phyloP scores from a whole-genome alignment of 495 filamentous ascomycete genomes.

The Talaromyces ruber region DNA sequence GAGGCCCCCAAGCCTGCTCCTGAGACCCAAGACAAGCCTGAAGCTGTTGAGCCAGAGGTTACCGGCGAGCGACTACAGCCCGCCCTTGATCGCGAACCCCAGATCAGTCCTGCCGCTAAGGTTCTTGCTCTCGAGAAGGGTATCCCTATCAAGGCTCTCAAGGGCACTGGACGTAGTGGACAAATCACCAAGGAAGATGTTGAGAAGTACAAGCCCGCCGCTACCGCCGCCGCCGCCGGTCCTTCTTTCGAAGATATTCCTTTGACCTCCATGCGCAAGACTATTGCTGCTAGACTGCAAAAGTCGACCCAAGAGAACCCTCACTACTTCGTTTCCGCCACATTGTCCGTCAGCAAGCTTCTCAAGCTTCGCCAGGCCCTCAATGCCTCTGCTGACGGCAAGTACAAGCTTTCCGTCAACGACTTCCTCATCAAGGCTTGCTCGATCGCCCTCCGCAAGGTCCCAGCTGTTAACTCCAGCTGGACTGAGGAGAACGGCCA shows the following conservation, averaged over 20 bases:
- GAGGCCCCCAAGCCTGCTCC: slow-evolving; percentile 54
- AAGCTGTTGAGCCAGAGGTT: slow-evolving; percentile 61
- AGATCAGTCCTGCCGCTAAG: slow-evolving; percentile 66
- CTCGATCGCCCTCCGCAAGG: slow-evolving; percentile 79
- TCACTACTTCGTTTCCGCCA: slow-evolving; percentile 91
- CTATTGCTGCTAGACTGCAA: slow-evolving; percentile 83
- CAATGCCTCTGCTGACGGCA: slow-evolving; percentile 78
- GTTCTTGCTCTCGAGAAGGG: slow-evolving; percentile 79
- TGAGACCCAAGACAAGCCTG: slow-evolving; percentile 43
- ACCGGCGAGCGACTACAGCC: slow-evolving; percentile 73
- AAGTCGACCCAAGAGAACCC: slow-evolving; percentile 89
- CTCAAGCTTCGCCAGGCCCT: slow-evolving; percentile 91
- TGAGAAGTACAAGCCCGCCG: slow-evolving; percentile 64
- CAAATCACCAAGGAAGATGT: slow-evolving; percentile 87
- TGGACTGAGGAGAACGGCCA: slow-evolving; percentile 76
- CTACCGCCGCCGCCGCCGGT: slow-evolving; percentile 42
- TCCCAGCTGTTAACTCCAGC: slow-evolving; percentile 89
- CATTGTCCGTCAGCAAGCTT: slow-evolving; percentile 86
- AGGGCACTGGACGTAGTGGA: slow-evolving; percentile 81
- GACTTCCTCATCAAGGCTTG: slow-evolving; percentile 99
- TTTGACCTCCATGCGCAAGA: slow-evolving; percentile 91
- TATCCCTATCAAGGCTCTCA: slow-evolving; percentile 67
- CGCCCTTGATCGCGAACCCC: slow-evolving; percentile 69
- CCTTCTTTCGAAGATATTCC: slow-evolving; percentile 78
- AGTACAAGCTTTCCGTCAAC: slow-evolving; percentile 98